These are phyloP conservation scores for Hygrophorus russula DNA, from an alignment of 768 basidiomycete species.

Conservation along the genomic window DNA sequence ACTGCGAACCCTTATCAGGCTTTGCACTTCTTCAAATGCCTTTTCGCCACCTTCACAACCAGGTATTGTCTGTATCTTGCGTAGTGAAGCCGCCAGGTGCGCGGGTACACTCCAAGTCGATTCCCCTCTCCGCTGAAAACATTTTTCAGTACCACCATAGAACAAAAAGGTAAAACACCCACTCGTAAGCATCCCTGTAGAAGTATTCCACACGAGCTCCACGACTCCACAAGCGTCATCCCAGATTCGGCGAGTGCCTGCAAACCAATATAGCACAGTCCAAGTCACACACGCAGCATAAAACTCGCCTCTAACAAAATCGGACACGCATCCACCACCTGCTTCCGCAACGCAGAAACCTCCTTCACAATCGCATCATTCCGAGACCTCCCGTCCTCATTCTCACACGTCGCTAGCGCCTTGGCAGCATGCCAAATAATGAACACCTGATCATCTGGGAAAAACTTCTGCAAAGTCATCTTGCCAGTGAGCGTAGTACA, in stretches of 20 bases:
- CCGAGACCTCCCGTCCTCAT: conserved; percentile 13
- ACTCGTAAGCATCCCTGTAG: conserved; percentile 34
- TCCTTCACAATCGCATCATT: conserved; percentile 14
- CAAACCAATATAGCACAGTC: conserved; percentile 1
- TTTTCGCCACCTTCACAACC: conserved; percentile 11
- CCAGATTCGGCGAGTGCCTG: conserved; percentile 23
- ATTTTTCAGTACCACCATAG: conserved; percentile 4
- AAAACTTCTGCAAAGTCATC: conserved; percentile 33
- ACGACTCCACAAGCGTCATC: conserved; percentile 17
- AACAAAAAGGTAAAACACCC: conserved; percentile 7
- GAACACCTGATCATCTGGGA: conserved; percentile 28
- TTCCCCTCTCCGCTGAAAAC: conserved; percentile 28
- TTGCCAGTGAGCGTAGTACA: conserved; percentile 31
- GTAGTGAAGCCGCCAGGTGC: conserved; percentile 25
- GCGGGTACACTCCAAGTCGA: conserved; percentile 31
- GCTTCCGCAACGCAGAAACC: conserved; percentile 27
- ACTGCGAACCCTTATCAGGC: conserved; percentile 47
- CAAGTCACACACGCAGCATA: not conserved
- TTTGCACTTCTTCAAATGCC: conserved; percentile 23
- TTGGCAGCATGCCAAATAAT: conserved; percentile 37
- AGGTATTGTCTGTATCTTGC: conserved; percentile 15
- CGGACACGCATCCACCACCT: conserved; percentile 39
- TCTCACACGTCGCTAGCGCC: conserved; percentile 27
- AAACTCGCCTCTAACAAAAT: conserved; percentile 35
- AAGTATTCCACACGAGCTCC: conserved; percentile 27